Evolutionary conservation across 768 basidiomycete species (phyloP).

Genomic region (Gymnopilus dilepis): DNA sequence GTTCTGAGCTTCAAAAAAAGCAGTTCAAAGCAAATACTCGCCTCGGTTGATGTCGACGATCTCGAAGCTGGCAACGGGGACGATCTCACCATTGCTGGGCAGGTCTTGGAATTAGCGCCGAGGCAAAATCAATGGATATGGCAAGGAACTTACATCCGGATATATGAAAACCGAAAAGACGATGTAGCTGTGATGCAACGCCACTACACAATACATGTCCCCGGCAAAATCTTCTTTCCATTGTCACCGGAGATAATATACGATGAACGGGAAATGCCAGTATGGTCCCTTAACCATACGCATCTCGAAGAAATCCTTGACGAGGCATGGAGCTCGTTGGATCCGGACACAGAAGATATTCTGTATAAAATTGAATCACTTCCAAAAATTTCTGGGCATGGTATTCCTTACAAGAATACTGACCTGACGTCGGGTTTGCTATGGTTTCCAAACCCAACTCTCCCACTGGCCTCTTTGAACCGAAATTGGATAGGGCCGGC

Average conservation of each 20-base stretch:
- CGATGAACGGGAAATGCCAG: no score
- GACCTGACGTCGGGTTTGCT: no score
- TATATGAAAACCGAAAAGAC: neutral
- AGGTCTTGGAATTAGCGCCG: slow-evolving; percentile 5
- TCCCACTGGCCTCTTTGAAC: no score
- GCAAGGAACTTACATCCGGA: slow-evolving; percentile 13
- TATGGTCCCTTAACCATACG: no score
- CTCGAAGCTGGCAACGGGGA: neutral
- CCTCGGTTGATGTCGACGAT: slow-evolving; percentile 5
- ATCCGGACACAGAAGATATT: no score
- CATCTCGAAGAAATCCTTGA: no score
- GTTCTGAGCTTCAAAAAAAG: slow-evolving; percentile 11
- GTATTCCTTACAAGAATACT: no score
- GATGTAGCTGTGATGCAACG: neutral
- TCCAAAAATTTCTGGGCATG: neutral
- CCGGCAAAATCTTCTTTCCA: slow-evolving; percentile 1
- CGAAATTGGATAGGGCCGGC: no score
- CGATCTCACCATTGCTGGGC: neutral
- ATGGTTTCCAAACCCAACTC: no score
- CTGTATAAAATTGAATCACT: neutral
- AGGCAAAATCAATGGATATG: slow-evolving; percentile 9
- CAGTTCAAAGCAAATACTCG: slow-evolving; percentile 2
- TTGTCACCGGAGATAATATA: neutral
- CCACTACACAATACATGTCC: slow-evolving; percentile 1
- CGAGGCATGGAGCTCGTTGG: no score